Evolutionary conservation across 768 basidiomycete genomes (phyloP), one percentile per base, ranked within the genome.

Genomic region (Tricholoma saponaceum): DNA sequence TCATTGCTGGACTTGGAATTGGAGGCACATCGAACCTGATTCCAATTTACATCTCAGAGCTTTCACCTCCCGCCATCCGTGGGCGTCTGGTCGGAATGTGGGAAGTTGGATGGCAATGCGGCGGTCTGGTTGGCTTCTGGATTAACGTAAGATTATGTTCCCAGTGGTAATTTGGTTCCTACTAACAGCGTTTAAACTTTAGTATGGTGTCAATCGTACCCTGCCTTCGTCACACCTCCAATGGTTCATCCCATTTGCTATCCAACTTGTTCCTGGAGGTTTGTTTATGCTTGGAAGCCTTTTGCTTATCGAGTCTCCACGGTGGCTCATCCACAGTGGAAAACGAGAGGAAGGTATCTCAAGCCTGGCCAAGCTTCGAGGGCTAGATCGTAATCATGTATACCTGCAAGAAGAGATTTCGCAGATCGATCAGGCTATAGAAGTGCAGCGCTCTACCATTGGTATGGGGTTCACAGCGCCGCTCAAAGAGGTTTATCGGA

Each of bases 81-180:
- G 80, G 80, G 25, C 72, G 75, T 33, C 66, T 82, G 20, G 74
- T 79, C 51, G 81, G 80, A 16, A 61, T 78, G 51, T 80, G 77
- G 64, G 80, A 83, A 55, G 62, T 79, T n/a, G 73, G 73, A 33
- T 79, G 75, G 70, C 80, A 82, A 64, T 66, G 75, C 41, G 80
- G 80, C 33, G 75, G 73, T n/a, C 69, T 80, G 14, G 66, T 75
- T 30, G 77, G 71, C 16, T 72, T 73, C 53, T 73, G 72, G 73
- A 73, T 73, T 10, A 74, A 74, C 53, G 44, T 46, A 10, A 46
- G 44, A 23, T 25, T n/a, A 14, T 13, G 23, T 46, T 12, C 7
- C 5, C 16, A 16, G 12, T 20, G 20, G 4, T 10, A 5, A 13
- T 25, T 5, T 35, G 3, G 33, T 3, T 25, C 9, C 22, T 46